Evolutionary conservation across 495 filamentous ascomycete species (phyloP), one percentile per base, ranked within the genome.

Genomic region (Trypethelium eluteriae): DNA sequence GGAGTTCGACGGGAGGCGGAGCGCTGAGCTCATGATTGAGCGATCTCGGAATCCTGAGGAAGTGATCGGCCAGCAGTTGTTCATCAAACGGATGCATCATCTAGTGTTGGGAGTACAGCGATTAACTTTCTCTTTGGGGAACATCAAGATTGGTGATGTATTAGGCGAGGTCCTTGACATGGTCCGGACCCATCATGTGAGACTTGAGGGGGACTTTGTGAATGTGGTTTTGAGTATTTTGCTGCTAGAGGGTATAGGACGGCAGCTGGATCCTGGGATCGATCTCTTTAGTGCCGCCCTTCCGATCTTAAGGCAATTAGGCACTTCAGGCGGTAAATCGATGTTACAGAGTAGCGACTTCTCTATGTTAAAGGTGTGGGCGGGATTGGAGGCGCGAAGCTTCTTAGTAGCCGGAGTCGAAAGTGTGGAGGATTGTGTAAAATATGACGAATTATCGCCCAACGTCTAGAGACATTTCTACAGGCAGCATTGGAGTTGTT

Each of bases 141-240:
- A 91, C 68, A 89, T 99, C 77, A 96, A 90, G 77, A 97, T 99
- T 70, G 95, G 94, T 1, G 95, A 99, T 71, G 88, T 99, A 36
- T 76, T 99, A 14, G 91, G 91, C 69, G 84, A 96, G 67, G 93
- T 98, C 7, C 79, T 99, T 36, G 80, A 80, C 49, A 98, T 99
- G 93, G 95, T 99, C 56, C 86, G 95, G 38, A 79, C 80, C 16
- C 93, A 99, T 73, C 95, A 99, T 72, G 95, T 99, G 2, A 84
- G 95, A 9, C 84, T 99, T 39, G 95, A 98, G 73, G 95, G 95
- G 2, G 95, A 99, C 74, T 99, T 97, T 76, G 93, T 98, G 64
- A 99, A 99, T 72, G 94, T 99, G 2, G 93, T 99, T 18, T 89
- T 99, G 64, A 93, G 89, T 39, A 96, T 97, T 62, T 80, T 99